phyloP scores from a whole-genome alignment of 1,139 yeast genomes.

The Nadsonia commutata region DNA sequence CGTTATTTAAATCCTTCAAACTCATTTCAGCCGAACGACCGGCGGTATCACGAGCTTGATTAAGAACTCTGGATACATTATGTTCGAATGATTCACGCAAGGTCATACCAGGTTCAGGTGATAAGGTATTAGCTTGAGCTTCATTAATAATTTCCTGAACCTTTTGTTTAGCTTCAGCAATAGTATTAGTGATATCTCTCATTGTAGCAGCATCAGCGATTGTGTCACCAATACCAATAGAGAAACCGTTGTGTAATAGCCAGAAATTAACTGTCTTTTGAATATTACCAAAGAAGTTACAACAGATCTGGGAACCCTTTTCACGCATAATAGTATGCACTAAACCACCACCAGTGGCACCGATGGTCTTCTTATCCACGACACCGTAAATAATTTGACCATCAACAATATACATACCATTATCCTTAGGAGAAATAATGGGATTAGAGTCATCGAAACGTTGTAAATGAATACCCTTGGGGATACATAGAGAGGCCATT shows the following conservation, averaged over 20 bases:
- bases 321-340: constrained; percentile 96
- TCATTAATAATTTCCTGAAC: constrained; percentile 86
- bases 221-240: constrained; percentile 99
- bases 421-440: constrained; percentile 71
- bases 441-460: constrained; percentile 85
- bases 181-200: constrained; percentile 84
- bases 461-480: constrained; percentile 88
- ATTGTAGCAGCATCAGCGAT: constrained; percentile 96
- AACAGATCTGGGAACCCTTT: constrained; percentile 85
- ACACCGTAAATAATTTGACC: constrained; percentile 96
- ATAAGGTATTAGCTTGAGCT: constrained; percentile 77
- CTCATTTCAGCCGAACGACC: constrained; percentile 98
- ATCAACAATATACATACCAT: constrained; percentile 82
- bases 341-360: constrained; percentile 96
- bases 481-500: constrained; percentile 80
- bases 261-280: constrained; percentile 94
- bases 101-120: constrained; percentile 99
- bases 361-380: constrained; percentile 94
- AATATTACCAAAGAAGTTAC: constrained; percentile 78
- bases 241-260: constrained; percentile 92
- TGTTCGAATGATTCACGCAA: constrained; percentile 96
- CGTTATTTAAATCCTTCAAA: constrained; percentile 85
- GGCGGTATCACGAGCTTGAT: constrained; percentile 98
- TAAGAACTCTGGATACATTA: constrained; percentile 85
- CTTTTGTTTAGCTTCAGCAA: constrained; percentile 80